Evolutionary conservation across 23 red algal species (phyloP), one percentile per base, ranked within the genome.

Genomic region (Gracilaria gracilis): DNA sequence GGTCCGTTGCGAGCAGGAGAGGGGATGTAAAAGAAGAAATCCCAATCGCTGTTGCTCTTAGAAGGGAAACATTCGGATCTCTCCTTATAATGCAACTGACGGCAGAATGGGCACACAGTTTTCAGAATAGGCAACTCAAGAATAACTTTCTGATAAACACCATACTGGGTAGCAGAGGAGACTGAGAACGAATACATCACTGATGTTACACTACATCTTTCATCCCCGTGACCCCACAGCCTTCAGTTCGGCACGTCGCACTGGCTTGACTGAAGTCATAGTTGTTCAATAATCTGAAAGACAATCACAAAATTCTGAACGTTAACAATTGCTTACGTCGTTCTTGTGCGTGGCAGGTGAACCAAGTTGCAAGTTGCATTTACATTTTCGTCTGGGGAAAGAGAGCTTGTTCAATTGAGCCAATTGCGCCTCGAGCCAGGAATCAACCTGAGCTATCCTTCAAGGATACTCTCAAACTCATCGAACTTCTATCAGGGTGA

Each of bases 211-310:
- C 27, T 7, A 46, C 24, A 65, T 65, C 23, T 19, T 58, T 58
- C 54, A 58, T n/a, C 54, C 7, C 5, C 54, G 54, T 58, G 54
- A 19, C 54, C 16, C 19, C 54, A 19, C 54, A 4, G 19, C 1
- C 9, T 65, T 9, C 61, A 31, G 61, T 65, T 65, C 25, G 27
- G 61, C 61, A 65, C 61, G 61, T 65, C 61, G 61, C 61, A 65
- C 12, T 7, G 3, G 1, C 9, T 65, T 6, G 32, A 65, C 61
- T 27, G 5, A 31, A 32, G 61, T 65, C 3, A 1, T 25, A 12
- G 61, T 7, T 13, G 61, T 65, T 65, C 24, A 65, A 65, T 12
- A 65, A 65, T 11, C 27, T 32, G 24, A 61, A 65, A 46, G 42
- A 46, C 42, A 46, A 46, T 65, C 23, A 6, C 8, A 24, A 31